Conservation (phyloP, 768 basidiomycete species). For the Boletus rubescentipes region DNA sequence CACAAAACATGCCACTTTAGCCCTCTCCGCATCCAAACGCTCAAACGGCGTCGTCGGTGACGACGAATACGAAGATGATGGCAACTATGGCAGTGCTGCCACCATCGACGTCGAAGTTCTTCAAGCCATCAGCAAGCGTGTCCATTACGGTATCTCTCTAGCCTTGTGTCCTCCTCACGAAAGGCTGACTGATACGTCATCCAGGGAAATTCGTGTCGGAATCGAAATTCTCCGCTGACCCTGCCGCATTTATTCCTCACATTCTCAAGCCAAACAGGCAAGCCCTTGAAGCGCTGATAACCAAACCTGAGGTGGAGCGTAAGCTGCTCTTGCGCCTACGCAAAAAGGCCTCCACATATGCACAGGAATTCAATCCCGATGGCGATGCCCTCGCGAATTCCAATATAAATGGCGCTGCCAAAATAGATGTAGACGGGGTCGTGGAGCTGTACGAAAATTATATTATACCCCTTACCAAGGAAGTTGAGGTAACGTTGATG, state of each 20-base stretch:
- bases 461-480: conserved; percentile 97
- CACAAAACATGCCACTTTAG: conserved; percentile 65
- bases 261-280: conserved; percentile 76
- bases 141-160: conserved; percentile 84
- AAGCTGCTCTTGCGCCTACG: conserved; percentile 78
- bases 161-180: background rate
- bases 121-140: conserved; percentile 97
- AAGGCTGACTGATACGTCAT: conserved; percentile 2
- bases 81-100: conserved; percentile 95
- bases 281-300: conserved; percentile 83
- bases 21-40: conserved; percentile 64
- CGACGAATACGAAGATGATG: conserved; percentile 85
- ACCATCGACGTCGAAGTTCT: conserved; percentile 94
- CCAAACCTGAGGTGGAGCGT: conserved; percentile 95
- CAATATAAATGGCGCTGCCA: conserved; percentile 40
- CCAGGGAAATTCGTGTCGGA: conserved; percentile 99
- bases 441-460: conserved; percentile 92
- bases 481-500: conserved; percentile 82
- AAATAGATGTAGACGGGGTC: conserved; percentile 92
- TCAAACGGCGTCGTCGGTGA: conserved; percentile 64
- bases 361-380: conserved; percentile 78
- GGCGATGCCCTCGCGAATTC: conserved; percentile 47
- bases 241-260: conserved; percentile 88
- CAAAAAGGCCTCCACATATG: conserved; percentile 80
- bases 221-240: conserved; percentile 88